These are phyloP conservation scores for Begonia peltatifolia DNA, from an alignment of 306 rosid genomes.

Conservation along the genomic window DNA sequence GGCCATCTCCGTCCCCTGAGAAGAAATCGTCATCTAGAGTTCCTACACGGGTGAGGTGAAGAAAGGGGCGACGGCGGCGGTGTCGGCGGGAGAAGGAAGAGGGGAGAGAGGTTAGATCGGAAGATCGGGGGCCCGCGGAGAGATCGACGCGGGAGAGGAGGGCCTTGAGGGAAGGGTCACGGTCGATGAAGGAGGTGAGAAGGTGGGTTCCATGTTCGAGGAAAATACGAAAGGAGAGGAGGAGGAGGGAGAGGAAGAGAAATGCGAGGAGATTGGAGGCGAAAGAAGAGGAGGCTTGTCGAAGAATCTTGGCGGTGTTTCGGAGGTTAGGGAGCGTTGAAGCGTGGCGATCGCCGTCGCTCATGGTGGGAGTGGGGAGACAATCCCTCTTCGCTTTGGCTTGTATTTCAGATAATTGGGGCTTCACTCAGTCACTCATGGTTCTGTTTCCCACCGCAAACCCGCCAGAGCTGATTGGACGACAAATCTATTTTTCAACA, in stretches of 20 bases:
- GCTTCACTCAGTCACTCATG: background rate
- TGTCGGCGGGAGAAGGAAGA: conserved; percentile 16
- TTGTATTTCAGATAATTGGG: conserved; percentile 31
- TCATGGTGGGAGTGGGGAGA: no score
- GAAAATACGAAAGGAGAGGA: conserved; percentile 11
- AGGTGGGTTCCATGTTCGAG: conserved; percentile 14
- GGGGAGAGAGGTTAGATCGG: conserved; percentile 10
- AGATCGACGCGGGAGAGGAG: conserved; percentile 15
- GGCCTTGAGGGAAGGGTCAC: conserved; percentile 15
- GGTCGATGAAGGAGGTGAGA: conserved; percentile 16
- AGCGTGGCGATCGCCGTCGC: conserved; percentile 1
- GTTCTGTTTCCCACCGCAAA: no score
- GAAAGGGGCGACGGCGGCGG: conserved; percentile 46
- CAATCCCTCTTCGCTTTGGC: no score
- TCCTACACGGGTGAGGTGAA: conserved; percentile 80
- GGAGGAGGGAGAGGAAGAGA: conserved; percentile 13
- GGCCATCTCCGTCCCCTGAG: conserved; percentile 76
- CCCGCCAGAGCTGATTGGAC: no score
- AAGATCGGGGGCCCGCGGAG: conserved; percentile 10
- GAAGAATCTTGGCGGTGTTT: conserved; percentile 10
- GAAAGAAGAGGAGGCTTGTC: conserved; percentile 13
- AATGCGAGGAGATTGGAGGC: conserved; percentile 12
- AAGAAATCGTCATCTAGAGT: conserved; percentile 85
- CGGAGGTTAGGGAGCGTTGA: conserved; percentile 10
- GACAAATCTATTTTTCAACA: no score